Conservation (phyloP, 2,329 filamentous ascomycete genomes). For the Neonectria ditissima region DNA sequence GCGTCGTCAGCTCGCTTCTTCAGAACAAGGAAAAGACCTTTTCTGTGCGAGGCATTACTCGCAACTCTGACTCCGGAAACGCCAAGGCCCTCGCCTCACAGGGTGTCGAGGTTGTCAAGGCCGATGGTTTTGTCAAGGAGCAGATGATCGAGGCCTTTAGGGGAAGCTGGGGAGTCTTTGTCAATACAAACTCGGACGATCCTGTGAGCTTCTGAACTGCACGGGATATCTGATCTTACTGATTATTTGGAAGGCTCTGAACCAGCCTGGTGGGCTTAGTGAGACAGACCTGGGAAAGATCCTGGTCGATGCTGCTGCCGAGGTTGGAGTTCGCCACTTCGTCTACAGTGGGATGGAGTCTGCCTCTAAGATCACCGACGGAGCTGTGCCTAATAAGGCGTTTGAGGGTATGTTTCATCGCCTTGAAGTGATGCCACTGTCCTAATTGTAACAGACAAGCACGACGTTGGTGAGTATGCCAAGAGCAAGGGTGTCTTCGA, state of each 20-base stretch:
- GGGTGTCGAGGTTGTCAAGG: conserved; percentile 48
- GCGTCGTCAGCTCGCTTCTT: conserved; percentile 47
- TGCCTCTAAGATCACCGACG: conserved; percentile 48
- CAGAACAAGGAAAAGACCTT: conserved; percentile 45
- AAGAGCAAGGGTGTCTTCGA: conserved; percentile 48
- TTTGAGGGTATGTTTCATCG: conserved; percentile 49
- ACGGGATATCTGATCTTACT: conserved; percentile 1
- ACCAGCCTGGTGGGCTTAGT: conserved; percentile 42
- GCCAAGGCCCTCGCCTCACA: conserved; percentile 42
- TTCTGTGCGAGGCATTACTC: conserved; percentile 46
- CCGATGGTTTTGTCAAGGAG: conserved; percentile 43
- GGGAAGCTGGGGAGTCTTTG: conserved; percentile 50
- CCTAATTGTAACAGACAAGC: conserved; percentile 49
- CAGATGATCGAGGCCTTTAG: conserved; percentile 45
- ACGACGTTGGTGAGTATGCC: conserved; percentile 53
- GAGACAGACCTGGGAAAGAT: conserved; percentile 52
- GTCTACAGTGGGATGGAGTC: conserved; percentile 53
- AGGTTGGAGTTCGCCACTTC: conserved; percentile 50
- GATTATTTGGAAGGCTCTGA: conserved; percentile 36
- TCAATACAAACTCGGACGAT: conserved; percentile 50
- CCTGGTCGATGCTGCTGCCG: conserved; percentile 49
- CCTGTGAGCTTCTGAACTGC: conserved; percentile 34
- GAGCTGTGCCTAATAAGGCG: conserved; percentile 45
- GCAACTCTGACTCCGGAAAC: conserved; percentile 45
- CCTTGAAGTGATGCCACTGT: too few relatives aligned